Conservation (phyloP, 2,329 filamentous ascomycete genomes). For the Cadophora luteo-olivacea region DNA sequence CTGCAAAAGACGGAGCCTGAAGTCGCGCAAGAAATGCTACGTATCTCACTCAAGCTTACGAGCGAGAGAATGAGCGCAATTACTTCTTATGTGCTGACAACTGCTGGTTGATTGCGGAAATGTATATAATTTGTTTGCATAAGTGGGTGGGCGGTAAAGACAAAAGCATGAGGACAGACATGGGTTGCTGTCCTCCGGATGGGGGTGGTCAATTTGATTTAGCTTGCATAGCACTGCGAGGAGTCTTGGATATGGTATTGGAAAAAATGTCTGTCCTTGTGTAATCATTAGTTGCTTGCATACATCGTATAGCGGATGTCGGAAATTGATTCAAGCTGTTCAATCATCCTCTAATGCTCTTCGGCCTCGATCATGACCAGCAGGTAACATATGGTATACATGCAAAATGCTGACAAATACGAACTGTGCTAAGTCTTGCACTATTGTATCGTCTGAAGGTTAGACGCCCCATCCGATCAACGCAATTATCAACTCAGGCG, state of each 20-base stretch:
- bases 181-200: background rate
- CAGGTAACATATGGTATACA: no score
- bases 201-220: background rate
- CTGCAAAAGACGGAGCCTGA: slow-evolving; percentile 77
- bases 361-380: no score
- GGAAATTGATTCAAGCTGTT: background rate
- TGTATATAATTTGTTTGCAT: slow-evolving; percentile 17
- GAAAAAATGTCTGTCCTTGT: slow-evolving; percentile 13
- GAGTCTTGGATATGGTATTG: slow-evolving; percentile 15
- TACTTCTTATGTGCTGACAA: slow-evolving; percentile 56
- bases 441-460: no score
- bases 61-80: slow-evolving; percentile 87
- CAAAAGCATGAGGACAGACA: slow-evolving; percentile 12
- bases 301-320: background rate
- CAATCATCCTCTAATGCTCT: no score
- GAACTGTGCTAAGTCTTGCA: no score
- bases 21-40: slow-evolving; percentile 82
- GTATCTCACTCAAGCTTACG: slow-evolving; percentile 89
- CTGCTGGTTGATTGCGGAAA: slow-evolving; percentile 42
- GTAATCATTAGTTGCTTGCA: slow-evolving; percentile 1
- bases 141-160: background rate
- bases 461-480: background rate
- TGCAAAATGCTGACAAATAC: no score
- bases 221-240: slow-evolving; percentile 18
- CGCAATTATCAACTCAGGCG: background rate